phyloP scores from a whole-genome alignment of 2,329 filamentous ascomycete species.

The Diplodia corticola region DNA sequence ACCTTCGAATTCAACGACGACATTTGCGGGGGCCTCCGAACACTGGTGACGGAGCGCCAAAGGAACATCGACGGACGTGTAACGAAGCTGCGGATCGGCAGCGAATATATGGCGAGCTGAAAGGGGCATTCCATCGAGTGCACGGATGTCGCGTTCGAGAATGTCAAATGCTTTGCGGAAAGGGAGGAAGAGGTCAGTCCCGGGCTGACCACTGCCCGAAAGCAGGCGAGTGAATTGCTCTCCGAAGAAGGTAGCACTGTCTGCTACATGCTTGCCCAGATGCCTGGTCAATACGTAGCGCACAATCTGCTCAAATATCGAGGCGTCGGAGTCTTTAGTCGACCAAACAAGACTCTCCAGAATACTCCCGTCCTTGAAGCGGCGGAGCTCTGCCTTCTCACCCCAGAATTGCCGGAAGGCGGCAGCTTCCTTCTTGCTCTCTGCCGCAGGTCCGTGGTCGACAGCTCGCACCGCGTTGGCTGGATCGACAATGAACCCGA shows the following conservation, averaged over 20 bases:
- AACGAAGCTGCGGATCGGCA: constrained; percentile 71
- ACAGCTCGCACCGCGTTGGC: constrained; percentile 72
- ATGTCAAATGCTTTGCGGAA: constrained; percentile 69
- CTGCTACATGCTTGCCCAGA: constrained; percentile 59
- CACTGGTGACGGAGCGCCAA: constrained; percentile 48
- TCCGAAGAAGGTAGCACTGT: constrained; percentile 48
- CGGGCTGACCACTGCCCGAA: constrained; percentile 37
- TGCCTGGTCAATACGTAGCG: constrained; percentile 70
- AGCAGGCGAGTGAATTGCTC: constrained; percentile 51
- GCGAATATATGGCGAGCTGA: constrained; percentile 78
- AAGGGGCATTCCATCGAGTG: constrained; percentile 81
- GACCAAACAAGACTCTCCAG: constrained; percentile 88
- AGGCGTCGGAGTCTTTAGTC: constrained; percentile 57
- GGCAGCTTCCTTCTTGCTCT: constrained; percentile 79
- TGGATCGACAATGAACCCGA: constrained; percentile 73
- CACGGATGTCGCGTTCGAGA: constrained; percentile 75
- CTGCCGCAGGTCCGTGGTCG: constrained; percentile 83
- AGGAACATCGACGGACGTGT: constrained; percentile 63
- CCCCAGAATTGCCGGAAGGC: constrained; percentile 93
- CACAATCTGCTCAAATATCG: constrained; percentile 78
- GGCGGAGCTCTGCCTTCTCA: constrained; percentile 84
- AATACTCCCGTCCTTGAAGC: constrained; percentile 94
- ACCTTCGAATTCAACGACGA: constrained; percentile 87
- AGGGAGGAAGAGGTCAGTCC: constrained; percentile 62
- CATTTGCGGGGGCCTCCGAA: constrained; percentile 63